A percentile compares a stretch with the other conserved stretches of the same genome.
phyloP scores from a whole-genome alignment of 345 rosid species.

The Brassica rapa region DNA sequence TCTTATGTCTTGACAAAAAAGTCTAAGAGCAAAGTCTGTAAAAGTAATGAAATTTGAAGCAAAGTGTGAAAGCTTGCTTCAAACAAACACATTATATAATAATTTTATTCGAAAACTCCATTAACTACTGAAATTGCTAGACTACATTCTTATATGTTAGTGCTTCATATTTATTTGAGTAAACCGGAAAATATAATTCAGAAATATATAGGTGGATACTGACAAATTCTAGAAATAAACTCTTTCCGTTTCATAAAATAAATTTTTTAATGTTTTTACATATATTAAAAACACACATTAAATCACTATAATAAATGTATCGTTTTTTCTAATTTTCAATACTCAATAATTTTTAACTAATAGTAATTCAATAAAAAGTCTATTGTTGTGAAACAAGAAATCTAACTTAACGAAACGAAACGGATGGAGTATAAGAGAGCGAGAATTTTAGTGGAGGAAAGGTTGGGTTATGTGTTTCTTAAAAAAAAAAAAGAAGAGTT shows the following conservation, averaged over 20 bases:
- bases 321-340: too few species aligned
- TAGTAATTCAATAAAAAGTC: too few species aligned
- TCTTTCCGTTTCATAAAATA: too few species aligned
- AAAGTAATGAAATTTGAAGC: too few species aligned
- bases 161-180: not conserved
- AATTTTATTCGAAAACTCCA: not conserved
- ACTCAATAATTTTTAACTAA: too few species aligned
- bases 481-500: not conserved
- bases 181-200: not conserved
- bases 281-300: too few species aligned
- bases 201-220: not conserved
- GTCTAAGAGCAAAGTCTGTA: too few species aligned
- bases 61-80: not conserved
- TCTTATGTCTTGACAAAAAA: not conserved
- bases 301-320: too few species aligned
- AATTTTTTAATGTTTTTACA: too few species aligned
- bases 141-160: not conserved
- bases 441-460: not conserved
- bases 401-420: too few species aligned
- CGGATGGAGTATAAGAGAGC: too few species aligned
- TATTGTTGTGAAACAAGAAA: too few species aligned
- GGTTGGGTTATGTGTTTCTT: not conserved
- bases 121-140: not conserved
- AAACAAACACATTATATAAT: not conserved
- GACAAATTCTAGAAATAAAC: not conserved